phyloP scores from a whole-genome alignment of 305 asterid genomes.

The Coffea humblotiana region DNA sequence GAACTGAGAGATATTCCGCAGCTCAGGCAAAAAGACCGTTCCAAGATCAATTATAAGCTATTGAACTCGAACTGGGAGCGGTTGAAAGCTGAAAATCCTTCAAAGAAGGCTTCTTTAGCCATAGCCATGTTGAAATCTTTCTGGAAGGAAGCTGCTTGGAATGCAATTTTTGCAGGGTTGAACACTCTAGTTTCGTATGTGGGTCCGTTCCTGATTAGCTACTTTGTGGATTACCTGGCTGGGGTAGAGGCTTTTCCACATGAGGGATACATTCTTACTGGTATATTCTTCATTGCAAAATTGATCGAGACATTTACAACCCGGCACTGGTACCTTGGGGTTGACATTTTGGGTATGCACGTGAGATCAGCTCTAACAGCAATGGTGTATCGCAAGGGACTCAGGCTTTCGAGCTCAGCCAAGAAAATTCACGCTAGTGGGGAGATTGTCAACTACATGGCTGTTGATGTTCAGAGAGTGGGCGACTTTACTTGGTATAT shows the following conservation, averaged over 20 bases:
- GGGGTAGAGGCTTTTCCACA: slow-evolving; percentile 72
- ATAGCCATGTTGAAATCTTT: slow-evolving; percentile 86
- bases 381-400: slow-evolving; percentile 94
- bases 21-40: slow-evolving; percentile 85
- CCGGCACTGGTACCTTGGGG: slow-evolving; percentile 98
- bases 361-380: slow-evolving; percentile 98
- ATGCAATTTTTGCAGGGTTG: slow-evolving; percentile 83
- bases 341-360: slow-evolving; percentile 96
- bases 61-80: slow-evolving; percentile 86
- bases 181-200: slow-evolving; percentile 92
- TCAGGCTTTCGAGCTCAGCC: slow-evolving; percentile 85
- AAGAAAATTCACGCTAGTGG: slow-evolving; percentile 91
- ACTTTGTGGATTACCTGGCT: slow-evolving; percentile 88
- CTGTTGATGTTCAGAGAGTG: slow-evolving; percentile 99
- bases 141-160: slow-evolving; percentile 93
- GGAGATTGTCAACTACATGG: slow-evolving; percentile 96
- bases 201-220: slow-evolving; percentile 95
- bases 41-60: slow-evolving; percentile 75
- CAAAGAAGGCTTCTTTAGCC: slow-evolving; percentile 68
- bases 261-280: slow-evolving; percentile 93
- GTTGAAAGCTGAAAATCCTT: slow-evolving; percentile 63
- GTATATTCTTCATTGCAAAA: slow-evolving; percentile 79
- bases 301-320: slow-evolving; percentile 79
- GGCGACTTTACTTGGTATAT: slow-evolving; percentile 99
- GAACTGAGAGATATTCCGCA: slow-evolving; percentile 89